phyloP scores from a whole-genome alignment of 345 rosid species.

The Populus deltoides region DNA sequence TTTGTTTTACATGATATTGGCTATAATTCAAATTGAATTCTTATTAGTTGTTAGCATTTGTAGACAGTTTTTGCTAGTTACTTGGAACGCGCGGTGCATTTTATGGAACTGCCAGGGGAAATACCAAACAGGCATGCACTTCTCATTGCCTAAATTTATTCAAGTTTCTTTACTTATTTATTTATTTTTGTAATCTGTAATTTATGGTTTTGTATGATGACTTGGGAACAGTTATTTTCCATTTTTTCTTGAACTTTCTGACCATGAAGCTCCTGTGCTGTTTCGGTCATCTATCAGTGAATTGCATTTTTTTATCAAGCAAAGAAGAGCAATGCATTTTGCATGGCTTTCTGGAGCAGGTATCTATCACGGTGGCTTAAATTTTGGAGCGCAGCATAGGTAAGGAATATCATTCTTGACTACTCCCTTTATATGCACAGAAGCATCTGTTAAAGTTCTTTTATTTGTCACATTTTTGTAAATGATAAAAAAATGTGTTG shows the following conservation, averaged over 20 bases:
- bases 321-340: constrained; percentile 94
- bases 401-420: constrained; percentile 26
- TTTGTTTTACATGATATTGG: constrained; percentile 1
- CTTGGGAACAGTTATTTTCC: not conserved
- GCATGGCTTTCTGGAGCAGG: constrained; percentile 99
- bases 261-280: constrained; percentile 2
- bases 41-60: constrained; percentile 18
- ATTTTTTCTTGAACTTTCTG: constrained; percentile 18
- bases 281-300: constrained; percentile 51
- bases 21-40: not conserved
- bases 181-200: not conserved
- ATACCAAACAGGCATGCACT: constrained; percentile 85
- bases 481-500: not conserved
- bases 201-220: not conserved
- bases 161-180: not conserved
- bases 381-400: constrained; percentile 97
- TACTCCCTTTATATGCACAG: constrained; percentile 13
- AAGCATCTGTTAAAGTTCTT: constrained; percentile 19
- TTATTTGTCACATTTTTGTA: not conserved
- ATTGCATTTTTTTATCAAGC: constrained; percentile 93
- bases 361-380: constrained; percentile 87
- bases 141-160: not conserved
- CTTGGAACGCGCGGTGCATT: constrained; percentile 90
- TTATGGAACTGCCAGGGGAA: constrained; percentile 99
- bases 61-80: constrained; percentile 90